Percentiles rank a stretch among this genome's conserved stretches.
phyloP scores from a whole-genome alignment of 2,329 filamentous ascomycete genomes.

The Epichloe baconii region DNA sequence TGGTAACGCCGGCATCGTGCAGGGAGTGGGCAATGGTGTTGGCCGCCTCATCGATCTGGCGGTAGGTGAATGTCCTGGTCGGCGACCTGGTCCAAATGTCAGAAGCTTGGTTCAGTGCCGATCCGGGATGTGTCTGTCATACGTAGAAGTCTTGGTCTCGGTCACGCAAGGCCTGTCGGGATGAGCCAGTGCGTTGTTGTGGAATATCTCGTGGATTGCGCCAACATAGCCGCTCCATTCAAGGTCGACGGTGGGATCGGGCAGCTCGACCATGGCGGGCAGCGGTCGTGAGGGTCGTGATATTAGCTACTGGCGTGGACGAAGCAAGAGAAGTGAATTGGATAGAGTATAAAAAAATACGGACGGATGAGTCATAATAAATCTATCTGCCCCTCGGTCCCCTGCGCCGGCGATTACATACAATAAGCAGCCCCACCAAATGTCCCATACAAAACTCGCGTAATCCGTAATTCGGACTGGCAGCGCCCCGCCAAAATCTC shows the following conservation, averaged over 20 bases:
- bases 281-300: too few relatives aligned
- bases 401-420: too few relatives aligned
- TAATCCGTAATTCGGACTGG: too few relatives aligned
- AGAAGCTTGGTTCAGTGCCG: background rate
- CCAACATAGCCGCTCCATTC: slow-evolving; percentile 53
- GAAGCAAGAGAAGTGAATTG: too few relatives aligned
- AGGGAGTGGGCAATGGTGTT: slow-evolving; percentile 73
- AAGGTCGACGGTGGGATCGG: slow-evolving; percentile 54
- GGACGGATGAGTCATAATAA: too few relatives aligned
- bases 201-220: slow-evolving; percentile 57
- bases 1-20: slow-evolving; percentile 54
- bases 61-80: slow-evolving; percentile 68
- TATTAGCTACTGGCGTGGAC: too few relatives aligned
- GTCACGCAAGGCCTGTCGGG: slow-evolving; percentile 45
- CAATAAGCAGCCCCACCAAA: too few relatives aligned
- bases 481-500: too few relatives aligned
- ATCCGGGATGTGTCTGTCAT: slow-evolving; percentile 14
- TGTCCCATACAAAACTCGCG: too few relatives aligned
- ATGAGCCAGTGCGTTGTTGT: slow-evolving; percentile 49
- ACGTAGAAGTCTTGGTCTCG: slow-evolving; percentile 26
- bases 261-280: slow-evolving; percentile 21
- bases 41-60: slow-evolving; percentile 73
- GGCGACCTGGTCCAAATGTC: background rate
- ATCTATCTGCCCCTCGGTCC: too few relatives aligned
- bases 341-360: too few relatives aligned